phyloP scores from a whole-genome alignment of 345 rosid genomes.

The Eucalyptus paniculata region DNA sequence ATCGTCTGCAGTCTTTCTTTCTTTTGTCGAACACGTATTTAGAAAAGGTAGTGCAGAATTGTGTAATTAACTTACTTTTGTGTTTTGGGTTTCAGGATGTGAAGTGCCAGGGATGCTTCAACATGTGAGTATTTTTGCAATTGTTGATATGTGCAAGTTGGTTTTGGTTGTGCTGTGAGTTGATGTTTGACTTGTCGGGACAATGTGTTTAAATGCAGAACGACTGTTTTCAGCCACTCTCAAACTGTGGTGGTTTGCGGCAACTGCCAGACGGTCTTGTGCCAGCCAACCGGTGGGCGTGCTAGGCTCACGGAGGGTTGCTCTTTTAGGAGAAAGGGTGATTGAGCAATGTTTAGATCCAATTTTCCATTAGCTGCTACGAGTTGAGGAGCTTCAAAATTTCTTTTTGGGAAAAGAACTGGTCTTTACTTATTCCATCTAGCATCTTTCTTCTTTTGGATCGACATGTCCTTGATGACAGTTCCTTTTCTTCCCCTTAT shows the following conservation, averaged over 20 bases:
- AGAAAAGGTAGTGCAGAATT: neutral
- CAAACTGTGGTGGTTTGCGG: neutral
- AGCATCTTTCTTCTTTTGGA: neutral
- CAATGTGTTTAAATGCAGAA: neutral
- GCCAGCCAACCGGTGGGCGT: neutral
- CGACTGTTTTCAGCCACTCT: neutral
- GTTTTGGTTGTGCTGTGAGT: neutral
- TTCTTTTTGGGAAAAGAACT: neutral
- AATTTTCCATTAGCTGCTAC: neutral
- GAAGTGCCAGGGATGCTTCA: slow-evolving; percentile 1
- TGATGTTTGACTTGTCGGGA: neutral
- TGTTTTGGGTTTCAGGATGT: neutral
- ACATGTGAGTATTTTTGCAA: neutral
- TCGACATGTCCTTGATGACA: neutral
- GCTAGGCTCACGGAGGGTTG: neutral
- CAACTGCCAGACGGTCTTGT: neutral
- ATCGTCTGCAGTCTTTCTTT: neutral
- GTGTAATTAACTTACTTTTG: neutral
- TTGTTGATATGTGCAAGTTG: neutral
- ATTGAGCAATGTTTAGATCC: neutral
- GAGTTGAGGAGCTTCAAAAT: neutral
- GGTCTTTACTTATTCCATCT: neutral
- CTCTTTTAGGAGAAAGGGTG: neutral
- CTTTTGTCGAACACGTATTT: neutral
- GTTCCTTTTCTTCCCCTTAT: neutral